A percentile compares a stretch with the other conserved stretches of the same genome.
These are phyloP conservation scores for Geosmithia morbida DNA, from an alignment of 2,329 filamentous ascomycete genomes.

Conservation along the genomic window DNA sequence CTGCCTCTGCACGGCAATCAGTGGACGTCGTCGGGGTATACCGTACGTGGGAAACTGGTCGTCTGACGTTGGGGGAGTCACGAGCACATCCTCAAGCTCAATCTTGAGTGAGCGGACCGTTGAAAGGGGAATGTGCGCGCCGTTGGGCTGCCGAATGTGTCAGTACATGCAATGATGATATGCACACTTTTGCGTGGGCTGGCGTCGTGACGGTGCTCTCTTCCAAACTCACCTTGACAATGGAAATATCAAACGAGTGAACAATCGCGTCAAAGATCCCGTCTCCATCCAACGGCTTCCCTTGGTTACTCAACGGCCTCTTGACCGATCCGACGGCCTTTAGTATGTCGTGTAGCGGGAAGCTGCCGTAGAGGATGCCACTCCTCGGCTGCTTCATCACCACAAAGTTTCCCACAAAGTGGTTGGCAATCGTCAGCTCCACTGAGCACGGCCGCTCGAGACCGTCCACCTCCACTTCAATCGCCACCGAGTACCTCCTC, in stretches of 20 bases:
- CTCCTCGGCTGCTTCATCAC: slow-evolving; percentile 19
- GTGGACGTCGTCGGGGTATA: neutral
- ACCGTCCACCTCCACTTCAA: slow-evolving; percentile 18
- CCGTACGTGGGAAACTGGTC: slow-evolving; percentile 1
- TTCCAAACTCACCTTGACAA: slow-evolving; percentile 14
- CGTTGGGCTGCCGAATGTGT: neutral
- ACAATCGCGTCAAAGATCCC: slow-evolving; percentile 11
- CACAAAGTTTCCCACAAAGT: slow-evolving; percentile 17
- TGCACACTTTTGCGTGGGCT: neutral
- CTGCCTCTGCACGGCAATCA: neutral
- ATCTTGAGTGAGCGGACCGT: slow-evolving; percentile 1
- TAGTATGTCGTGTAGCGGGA: slow-evolving; percentile 27
- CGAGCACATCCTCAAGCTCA: slow-evolving; percentile 2
- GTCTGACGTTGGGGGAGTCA: neutral
- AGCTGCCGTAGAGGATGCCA: slow-evolving; percentile 16
- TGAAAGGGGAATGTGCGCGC: neutral
- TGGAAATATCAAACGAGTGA: slow-evolving; percentile 15
- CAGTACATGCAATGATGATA: neutral
- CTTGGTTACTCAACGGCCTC: slow-evolving; percentile 1
- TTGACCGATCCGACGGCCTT: slow-evolving; percentile 49
- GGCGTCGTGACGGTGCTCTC: neutral
- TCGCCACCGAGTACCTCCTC: slow-evolving; percentile 18
- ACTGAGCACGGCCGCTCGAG: slow-evolving; percentile 20
- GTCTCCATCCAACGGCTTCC: slow-evolving; percentile 1
- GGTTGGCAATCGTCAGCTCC: slow-evolving; percentile 16